Conservation (phyloP, 208 protist species). For the Leishmania braziliensis region DNA sequence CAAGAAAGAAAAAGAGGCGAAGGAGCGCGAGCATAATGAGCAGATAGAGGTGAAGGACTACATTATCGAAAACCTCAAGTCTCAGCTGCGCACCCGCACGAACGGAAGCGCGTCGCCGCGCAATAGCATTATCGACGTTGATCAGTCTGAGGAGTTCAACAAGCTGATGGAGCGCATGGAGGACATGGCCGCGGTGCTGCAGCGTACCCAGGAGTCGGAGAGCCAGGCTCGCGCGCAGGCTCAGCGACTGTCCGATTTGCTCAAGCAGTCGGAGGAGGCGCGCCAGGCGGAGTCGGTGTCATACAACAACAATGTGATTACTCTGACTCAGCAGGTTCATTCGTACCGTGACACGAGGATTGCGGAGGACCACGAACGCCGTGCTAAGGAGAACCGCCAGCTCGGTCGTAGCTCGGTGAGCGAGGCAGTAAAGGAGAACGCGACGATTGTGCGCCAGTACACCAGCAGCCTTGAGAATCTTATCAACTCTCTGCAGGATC, state of each 20-base stretch:
- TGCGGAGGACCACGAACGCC: constrained; percentile 67
- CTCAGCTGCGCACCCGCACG: constrained; percentile 55
- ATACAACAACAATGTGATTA: constrained; percentile 73
- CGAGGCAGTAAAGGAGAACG: constrained; percentile 62
- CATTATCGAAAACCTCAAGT: constrained; percentile 78
- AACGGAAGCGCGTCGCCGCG: constrained; percentile 44
- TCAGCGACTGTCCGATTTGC: constrained; percentile 53
- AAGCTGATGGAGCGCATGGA: constrained; percentile 82
- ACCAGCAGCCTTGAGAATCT: constrained; percentile 73
- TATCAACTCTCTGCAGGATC: constrained; percentile 63
- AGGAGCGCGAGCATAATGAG: constrained; percentile 85
- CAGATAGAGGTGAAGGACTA: constrained; percentile 78
- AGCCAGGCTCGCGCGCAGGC: constrained; percentile 64
- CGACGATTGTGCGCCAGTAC: constrained; percentile 80
- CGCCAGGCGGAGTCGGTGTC: constrained; percentile 65
- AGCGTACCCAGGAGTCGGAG: constrained; percentile 75
- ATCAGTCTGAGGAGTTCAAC: constrained; percentile 63
- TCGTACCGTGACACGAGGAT: constrained; percentile 65
- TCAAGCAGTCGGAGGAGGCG: constrained; percentile 71
- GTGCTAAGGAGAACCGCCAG: constrained; percentile 33
- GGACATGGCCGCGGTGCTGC: constrained; percentile 70
- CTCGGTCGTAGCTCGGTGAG: constrained; percentile 30
- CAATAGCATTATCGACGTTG: constrained; percentile 29
- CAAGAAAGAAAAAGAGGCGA: constrained; percentile 86
- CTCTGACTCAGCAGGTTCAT: constrained; percentile 64